Evolutionary conservation across 805 yeast species (phyloP).

Genomic region (baker's yeast (Saccharomyces cerevisiae)): DNA sequence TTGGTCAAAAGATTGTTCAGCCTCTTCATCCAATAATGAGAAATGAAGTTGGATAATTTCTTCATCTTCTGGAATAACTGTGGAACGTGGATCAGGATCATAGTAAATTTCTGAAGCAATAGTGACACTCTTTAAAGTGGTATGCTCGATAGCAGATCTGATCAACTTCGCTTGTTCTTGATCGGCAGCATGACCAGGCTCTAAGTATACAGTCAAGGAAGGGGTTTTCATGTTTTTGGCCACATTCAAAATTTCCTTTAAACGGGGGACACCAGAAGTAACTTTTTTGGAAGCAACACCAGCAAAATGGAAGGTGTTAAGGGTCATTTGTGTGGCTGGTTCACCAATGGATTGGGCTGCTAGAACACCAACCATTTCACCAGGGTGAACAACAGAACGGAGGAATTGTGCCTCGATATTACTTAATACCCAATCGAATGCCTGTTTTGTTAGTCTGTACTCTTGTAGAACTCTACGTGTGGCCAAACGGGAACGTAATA

Average conservation of each 20-base stretch:
- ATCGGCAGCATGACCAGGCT: slow-evolving; percentile 71
- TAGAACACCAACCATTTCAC: slow-evolving; percentile 97
- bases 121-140: slow-evolving; percentile 88
- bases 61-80: slow-evolving; percentile 93
- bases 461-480: slow-evolving; percentile 88
- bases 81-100: slow-evolving; percentile 95
- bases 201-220: slow-evolving; percentile 89
- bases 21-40: slow-evolving; percentile 95
- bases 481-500: slow-evolving; percentile 87
- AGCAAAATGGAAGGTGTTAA: slow-evolving; percentile 95
- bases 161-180: slow-evolving; percentile 91
- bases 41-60: slow-evolving; percentile 97
- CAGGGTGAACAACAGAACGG: slow-evolving; percentile 86
- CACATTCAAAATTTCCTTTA: slow-evolving; percentile 94
- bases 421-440: slow-evolving; percentile 94
- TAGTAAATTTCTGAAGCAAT: slow-evolving; percentile 96
- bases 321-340: slow-evolving; percentile 96
- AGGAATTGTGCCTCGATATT: slow-evolving; percentile 91
- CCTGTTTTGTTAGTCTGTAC: slow-evolving; percentile 69
- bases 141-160: slow-evolving; percentile 95
- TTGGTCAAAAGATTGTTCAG: slow-evolving; percentile 84
- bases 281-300: slow-evolving; percentile 96
- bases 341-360: slow-evolving; percentile 98
- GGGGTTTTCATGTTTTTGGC: slow-evolving; percentile 99
- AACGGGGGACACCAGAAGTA: slow-evolving; percentile 94